Evolutionary conservation across 345 rosid species (phyloP), one percentile per base, ranked within the genome.

Genomic region (Dipteronia sinensis): DNA sequence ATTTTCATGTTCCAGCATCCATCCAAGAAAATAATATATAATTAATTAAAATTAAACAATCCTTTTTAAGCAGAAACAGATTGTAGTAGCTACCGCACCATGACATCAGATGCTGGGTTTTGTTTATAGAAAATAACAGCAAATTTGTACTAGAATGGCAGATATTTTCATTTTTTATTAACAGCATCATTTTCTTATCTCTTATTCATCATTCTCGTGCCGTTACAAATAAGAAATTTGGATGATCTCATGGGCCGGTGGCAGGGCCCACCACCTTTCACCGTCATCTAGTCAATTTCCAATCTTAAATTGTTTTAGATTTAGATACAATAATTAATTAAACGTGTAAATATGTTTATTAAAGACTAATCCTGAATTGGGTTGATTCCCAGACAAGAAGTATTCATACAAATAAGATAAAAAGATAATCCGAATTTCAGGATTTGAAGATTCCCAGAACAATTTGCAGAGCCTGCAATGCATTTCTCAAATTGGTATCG

Each of bases 241-340:
- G 56, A 72, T 90, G 86, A 88, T 85, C 83, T 87, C 88, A 88
- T 82, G 78, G 89, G 91, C 82, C 89, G 91, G 89, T 79, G 72
- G 20, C 47, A 29, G 78, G 77, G 34, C 82, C 84, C 89, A 72
- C 84, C 89, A 77, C 76, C 19, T 72, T 70, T 81, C 87, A 27
- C 73, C 75, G 69, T 83, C 84, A 81, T n/a, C n/a, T 47, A n/a
- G 22, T 46, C 74, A 65, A 74, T 44, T 4, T 27, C 73, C 40
- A 23, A 40, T 73, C 22, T 72, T 31, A 2, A 79, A 27, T 7
- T 27, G 22, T 3, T 65, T n/a, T 42, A 42, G 38, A 34, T 34
- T 34, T 34, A 16, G n/a, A 40, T 59, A 12, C 2, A 11, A 20
- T 11, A 29, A 56, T 34, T 55, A 27, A 8, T 56, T 6, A 6